Evolutionary conservation across 441 rosid species (phyloP), one percentile per base, ranked within the genome.

Genomic region (Aquilaria agallochum): DNA sequence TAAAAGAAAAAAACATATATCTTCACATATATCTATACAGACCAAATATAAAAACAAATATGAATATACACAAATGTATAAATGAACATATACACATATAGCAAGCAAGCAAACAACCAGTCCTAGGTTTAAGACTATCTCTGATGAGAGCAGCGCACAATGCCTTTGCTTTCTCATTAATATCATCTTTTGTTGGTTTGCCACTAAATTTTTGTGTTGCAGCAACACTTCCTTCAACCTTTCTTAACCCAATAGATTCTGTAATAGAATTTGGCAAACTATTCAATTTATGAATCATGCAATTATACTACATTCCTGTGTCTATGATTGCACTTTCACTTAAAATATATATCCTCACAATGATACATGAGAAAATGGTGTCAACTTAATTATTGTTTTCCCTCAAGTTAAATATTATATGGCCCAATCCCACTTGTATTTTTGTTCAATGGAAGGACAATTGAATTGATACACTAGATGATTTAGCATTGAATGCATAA

Each of bases 151-250:
- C 70, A 11, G 82, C 73, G 33, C 82, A 85, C 62, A 88, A 69
- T 57, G 59, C 81, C 62, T 59, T 87, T 74, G 82, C 94, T 73
- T 86, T 88, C 72, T 50, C 66, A 0, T 59, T 62, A 47, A 82
- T 81, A 59, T 76, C 60, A n/a, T 83, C 92, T 72, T 93, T 90
- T 3, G 82, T 77, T 3, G 93, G 90, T 74, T 85, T 84, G 67
- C 96, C 96, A 73, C 95, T 93, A 75, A 90, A 90, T 76, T 86
- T 88, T 30, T 77, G 50, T 34, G 70, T 95, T 1, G 93, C 95
- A 73, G 87, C 95, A 58, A 74, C 69, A 14, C 95, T 86, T 44
- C 88, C 93, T 74, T 85, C 92, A 56, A 76, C 69, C 52, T 84
- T 78, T 78, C 84, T 88, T 76, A 93, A 68, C 65, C 64, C 79